Evolutionary conservation across 306 rosid species (phyloP).

Genomic region (Cicer judaicum): DNA sequence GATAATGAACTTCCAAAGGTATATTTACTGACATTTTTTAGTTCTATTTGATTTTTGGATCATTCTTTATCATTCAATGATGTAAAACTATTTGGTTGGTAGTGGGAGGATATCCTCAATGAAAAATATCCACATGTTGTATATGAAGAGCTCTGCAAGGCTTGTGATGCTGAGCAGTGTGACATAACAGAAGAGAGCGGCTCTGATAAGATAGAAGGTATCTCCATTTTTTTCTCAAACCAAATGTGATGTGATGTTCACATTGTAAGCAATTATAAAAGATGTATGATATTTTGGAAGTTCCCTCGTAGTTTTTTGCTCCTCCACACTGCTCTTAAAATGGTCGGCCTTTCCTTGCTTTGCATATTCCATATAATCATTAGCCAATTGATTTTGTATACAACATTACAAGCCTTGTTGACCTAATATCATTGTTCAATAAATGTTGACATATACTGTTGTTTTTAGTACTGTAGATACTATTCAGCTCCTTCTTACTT

Average conservation of each 20-base stretch:
- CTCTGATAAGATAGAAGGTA: slow-evolving; percentile 87
- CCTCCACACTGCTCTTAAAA: slow-evolving; percentile 21
- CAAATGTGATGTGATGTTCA: not conserved
- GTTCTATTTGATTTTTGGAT: slow-evolving; percentile 32
- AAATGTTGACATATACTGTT: slow-evolving; percentile 4
- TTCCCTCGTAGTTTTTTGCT: not conserved
- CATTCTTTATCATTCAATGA: slow-evolving; percentile 30
- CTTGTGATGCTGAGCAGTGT: slow-evolving; percentile 67
- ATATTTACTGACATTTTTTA: slow-evolving; percentile 40
- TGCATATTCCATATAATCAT: slow-evolving; percentile 7
- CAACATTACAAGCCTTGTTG: not conserved
- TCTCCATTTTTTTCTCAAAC: not conserved
- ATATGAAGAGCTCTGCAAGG: slow-evolving; percentile 92
- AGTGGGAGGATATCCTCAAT: slow-evolving; percentile 84
- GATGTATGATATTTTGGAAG: slow-evolving; percentile 1
- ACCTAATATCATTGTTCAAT: slow-evolving; percentile 10
- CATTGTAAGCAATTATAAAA: not conserved
- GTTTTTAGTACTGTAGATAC: slow-evolving; percentile 4
- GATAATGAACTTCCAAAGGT: slow-evolving; percentile 89
- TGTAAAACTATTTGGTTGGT: slow-evolving; percentile 37
- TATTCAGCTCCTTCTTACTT: not conserved
- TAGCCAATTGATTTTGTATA: slow-evolving; percentile 19
- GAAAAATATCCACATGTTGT: slow-evolving; percentile 95
- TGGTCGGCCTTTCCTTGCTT: slow-evolving; percentile 30
- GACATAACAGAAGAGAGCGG: slow-evolving; percentile 51